Evolutionary conservation across 2,329 filamentous ascomycete species (phyloP).

Genomic region (Westerdykella ornata): DNA sequence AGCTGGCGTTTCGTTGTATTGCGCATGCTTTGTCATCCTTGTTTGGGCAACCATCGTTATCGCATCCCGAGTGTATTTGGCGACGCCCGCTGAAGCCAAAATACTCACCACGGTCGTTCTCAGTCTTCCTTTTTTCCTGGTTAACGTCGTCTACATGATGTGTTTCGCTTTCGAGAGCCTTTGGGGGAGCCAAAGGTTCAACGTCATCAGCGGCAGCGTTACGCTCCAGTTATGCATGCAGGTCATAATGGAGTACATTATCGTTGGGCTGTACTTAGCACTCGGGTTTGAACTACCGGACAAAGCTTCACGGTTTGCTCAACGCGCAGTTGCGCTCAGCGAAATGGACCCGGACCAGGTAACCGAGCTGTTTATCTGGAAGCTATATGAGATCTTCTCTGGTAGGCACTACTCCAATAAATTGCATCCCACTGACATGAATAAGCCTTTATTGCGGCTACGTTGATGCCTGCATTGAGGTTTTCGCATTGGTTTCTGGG

Average conservation of each 20-base stretch:
- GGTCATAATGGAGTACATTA: constrained; percentile 33
- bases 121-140: constrained; percentile 32
- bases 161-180: constrained; percentile 32
- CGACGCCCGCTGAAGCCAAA: constrained; percentile 27
- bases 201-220: constrained; percentile 32
- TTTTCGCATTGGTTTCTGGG: constrained; percentile 32
- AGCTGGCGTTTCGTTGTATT: constrained; percentile 30
- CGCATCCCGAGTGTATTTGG: constrained; percentile 30
- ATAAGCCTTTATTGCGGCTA: constrained; percentile 23
- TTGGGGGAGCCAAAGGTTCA: constrained; percentile 22
- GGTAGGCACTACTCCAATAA: constrained; percentile 1
- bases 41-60: constrained; percentile 34
- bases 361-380: constrained; percentile 29
- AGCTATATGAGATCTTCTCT: constrained; percentile 20
- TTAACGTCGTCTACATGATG: constrained; percentile 36
- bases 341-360: constrained; percentile 22
- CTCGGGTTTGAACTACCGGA: constrained; percentile 27
- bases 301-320: constrained; percentile 25
- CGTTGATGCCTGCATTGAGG: constrained; percentile 27
- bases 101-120: constrained; percentile 33
- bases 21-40: constrained; percentile 28
- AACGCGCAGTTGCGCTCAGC: constrained; percentile 13
- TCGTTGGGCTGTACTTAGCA: constrained; percentile 28
- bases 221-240: constrained; percentile 35
- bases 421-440: constrained; percentile 1